Evolutionary conservation across 805 yeast genomes (phyloP).

Genomic region (Sugiyamaella lignohabitans): DNA sequence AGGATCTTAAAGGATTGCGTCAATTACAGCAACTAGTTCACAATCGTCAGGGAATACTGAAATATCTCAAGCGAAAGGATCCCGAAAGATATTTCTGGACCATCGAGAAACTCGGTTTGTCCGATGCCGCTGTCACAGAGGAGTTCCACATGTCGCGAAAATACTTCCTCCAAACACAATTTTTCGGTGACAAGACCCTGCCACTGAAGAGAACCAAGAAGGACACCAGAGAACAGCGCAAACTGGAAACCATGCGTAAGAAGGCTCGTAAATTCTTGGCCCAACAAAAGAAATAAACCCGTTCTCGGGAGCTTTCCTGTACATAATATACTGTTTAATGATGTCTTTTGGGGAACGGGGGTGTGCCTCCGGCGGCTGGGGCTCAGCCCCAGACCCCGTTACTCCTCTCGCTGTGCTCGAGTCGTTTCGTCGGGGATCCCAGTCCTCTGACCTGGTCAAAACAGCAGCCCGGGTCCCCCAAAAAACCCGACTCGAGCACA

Average conservation of each 20-base stretch:
- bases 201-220: constrained; percentile 24
- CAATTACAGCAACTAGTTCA: constrained; percentile 77
- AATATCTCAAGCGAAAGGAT: constrained; percentile 72
- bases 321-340: background rate
- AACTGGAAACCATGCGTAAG: constrained; percentile 17
- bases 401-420: no score
- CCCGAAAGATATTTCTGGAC: constrained; percentile 82
- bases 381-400: no score
- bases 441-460: no score
- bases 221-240: constrained; percentile 18
- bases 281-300: constrained; percentile 2
- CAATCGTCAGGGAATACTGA: constrained; percentile 74
- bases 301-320: background rate
- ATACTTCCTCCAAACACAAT: constrained; percentile 31
- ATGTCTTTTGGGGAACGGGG: background rate
- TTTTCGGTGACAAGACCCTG: constrained; percentile 34
- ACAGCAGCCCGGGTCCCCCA: no score
- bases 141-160: constrained; percentile 51
- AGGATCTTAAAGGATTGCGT: constrained; percentile 68
- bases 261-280: constrained; percentile 20
- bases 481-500: no score
- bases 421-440: no score
- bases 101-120: constrained; percentile 78
- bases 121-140: constrained; percentile 66
- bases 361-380: no score